A percentile compares a stretch with the other conserved stretches of the same genome.
Conservation (phyloP, 306 rosid genomes). For the Biancaea sappan region DNA sequence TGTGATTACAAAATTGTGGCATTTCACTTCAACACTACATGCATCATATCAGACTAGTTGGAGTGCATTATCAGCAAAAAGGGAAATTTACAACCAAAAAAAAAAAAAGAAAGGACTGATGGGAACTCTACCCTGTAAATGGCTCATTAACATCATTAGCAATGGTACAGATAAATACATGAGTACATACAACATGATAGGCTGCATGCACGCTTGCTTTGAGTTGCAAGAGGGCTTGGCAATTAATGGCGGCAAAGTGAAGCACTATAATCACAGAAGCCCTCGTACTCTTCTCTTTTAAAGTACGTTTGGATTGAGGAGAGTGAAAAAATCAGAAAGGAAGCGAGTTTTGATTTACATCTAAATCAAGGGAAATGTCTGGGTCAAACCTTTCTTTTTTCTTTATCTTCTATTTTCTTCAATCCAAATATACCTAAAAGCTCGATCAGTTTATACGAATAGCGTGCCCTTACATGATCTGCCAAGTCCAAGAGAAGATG, state of each 20-base stretch:
- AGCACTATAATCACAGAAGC: not conserved
- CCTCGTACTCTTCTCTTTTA: not conserved
- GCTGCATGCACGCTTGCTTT: not conserved
- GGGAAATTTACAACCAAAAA: not conserved
- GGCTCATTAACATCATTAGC: not conserved
- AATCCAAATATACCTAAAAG: not conserved
- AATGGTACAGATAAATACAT: not conserved
- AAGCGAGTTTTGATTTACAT: no score
- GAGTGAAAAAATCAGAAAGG: no score
- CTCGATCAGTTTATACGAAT: not conserved
- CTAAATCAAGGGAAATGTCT: not conserved
- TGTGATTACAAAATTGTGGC: not conserved
- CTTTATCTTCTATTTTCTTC: not conserved
- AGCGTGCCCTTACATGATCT: not conserved
- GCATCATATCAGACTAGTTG: not conserved
- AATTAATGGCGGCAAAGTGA: not conserved
- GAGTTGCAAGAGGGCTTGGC: not conserved
- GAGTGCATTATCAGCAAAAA: not conserved
- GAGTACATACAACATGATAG: not conserved
- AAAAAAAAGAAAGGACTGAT: not conserved
- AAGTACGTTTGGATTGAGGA: not conserved
- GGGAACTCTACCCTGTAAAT: not conserved
- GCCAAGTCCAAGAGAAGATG: not conserved
- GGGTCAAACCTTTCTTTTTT: not conserved
- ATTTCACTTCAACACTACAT: not conserved